A percentile compares a stretch with the other conserved stretches of the same genome.
These are phyloP conservation scores for Wickerhamiella vanderwaltii DNA, from an alignment of 805 yeast genomes.

Conservation along the genomic window DNA sequence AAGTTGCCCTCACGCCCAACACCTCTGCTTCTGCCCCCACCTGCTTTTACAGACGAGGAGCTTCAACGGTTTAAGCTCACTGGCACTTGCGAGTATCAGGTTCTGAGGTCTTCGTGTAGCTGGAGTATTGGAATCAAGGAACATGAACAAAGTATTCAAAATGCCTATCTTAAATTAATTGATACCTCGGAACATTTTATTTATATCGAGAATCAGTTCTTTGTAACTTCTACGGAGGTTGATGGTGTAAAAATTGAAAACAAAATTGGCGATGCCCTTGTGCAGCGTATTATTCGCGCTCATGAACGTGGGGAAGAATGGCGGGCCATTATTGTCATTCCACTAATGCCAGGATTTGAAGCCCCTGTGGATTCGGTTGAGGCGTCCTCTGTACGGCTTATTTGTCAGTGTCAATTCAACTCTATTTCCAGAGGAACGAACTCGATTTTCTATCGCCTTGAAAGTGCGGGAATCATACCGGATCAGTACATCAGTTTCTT, in stretches of 20 bases:
- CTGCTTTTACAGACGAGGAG: conserved; percentile 69
- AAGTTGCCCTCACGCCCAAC: conserved; percentile 91
- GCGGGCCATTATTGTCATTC: conserved; percentile 86
- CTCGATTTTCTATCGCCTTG: conserved; percentile 73
- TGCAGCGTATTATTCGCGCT: conserved; percentile 89
- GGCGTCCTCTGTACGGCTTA: conserved; percentile 88
- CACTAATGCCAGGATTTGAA: conserved; percentile 95
- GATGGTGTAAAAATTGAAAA: conserved; percentile 70
- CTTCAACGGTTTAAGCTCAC: conserved; percentile 43
- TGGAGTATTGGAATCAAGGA: conserved; percentile 90
- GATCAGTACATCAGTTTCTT: conserved; percentile 84
- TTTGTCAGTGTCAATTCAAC: conserved; percentile 92
- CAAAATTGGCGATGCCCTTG: conserved; percentile 90
- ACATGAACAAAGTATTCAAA: conserved; percentile 80
- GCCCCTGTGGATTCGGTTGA: conserved; percentile 86
- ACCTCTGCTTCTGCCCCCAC: conserved; percentile 84
- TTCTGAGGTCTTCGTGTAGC: conserved; percentile 74
- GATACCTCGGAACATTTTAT: conserved; percentile 88
- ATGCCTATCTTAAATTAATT: conserved; percentile 80
- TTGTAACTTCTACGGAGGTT: conserved; percentile 75
- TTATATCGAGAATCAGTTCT: conserved; percentile 92
- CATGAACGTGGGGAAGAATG: conserved; percentile 62
- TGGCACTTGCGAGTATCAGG: conserved; percentile 87
- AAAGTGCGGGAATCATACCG: conserved; percentile 70
- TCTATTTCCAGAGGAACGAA: conserved; percentile 83